phyloP scores from a whole-genome alignment of 352 stramenopile genomes.

The Phytophthora ohioensis region DNA sequence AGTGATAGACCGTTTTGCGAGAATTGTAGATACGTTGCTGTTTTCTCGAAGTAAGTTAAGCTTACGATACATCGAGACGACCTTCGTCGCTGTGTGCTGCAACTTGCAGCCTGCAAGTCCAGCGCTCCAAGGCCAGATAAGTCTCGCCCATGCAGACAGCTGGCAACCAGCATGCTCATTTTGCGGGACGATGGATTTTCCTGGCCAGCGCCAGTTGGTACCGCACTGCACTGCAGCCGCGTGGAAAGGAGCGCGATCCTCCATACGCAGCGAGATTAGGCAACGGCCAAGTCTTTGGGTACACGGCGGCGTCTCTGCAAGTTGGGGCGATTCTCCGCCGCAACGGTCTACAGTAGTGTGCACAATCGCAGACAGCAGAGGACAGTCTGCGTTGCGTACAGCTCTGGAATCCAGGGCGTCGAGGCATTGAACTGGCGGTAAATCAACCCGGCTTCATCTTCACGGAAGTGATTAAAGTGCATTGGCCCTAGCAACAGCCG shows the following conservation, averaged over 20 bases:
- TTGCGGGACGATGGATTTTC: slow-evolving; percentile 23
- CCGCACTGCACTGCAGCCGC: neutral
- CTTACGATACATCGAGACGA: neutral
- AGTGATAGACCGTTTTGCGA: neutral
- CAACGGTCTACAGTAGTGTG: slow-evolving; percentile 2
- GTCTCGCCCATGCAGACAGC: slow-evolving; percentile 9
- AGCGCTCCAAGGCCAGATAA: slow-evolving; percentile 23
- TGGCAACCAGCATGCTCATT: neutral
- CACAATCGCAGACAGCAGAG: slow-evolving; percentile 17
- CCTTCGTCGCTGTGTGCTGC: neutral
- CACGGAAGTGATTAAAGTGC: slow-evolving; percentile 3
- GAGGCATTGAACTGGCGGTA: neutral
- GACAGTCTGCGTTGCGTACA: slow-evolving; percentile 13
- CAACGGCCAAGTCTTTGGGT: slow-evolving; percentile 26
- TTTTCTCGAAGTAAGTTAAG: neutral
- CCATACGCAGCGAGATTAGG: slow-evolving; percentile 14
- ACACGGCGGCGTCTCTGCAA: neutral
- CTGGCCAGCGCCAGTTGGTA: neutral
- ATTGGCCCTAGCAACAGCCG: slow-evolving; percentile 6
- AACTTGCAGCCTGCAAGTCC: neutral
- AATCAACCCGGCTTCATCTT: slow-evolving; percentile 21
- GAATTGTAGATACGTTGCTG: neutral
- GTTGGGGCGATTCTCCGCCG: slow-evolving; percentile 8
- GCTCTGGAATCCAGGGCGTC: neutral
- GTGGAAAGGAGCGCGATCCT: slow-evolving; percentile 2